Conservation (phyloP, 2,329 filamentous ascomycete species). For the Nigrospora osmanthi region DNA sequence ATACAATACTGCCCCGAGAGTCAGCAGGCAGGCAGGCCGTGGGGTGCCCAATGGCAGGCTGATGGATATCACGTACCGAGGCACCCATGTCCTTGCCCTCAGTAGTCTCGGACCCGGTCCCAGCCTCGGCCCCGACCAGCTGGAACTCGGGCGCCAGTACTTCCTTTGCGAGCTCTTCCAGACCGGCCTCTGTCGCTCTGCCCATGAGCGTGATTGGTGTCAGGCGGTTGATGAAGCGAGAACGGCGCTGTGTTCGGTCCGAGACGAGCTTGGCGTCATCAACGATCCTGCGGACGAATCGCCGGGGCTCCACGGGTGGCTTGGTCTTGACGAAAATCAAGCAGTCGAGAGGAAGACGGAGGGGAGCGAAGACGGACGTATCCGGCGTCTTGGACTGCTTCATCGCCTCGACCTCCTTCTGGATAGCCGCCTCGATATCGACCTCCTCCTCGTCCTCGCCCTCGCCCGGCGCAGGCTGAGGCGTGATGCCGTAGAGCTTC, state of each 20-base stretch:
- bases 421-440: slow-evolving; percentile 69
- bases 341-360: slow-evolving; percentile 52
- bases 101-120: slow-evolving; percentile 6
- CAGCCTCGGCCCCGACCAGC: slow-evolving; percentile 20
- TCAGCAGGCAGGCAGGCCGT: background rate
- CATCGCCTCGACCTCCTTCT: slow-evolving; percentile 62
- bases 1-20: slow-evolving; percentile 67
- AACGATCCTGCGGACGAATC: slow-evolving; percentile 47
- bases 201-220: slow-evolving; percentile 38
- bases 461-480: slow-evolving; percentile 19
- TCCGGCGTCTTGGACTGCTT: slow-evolving; percentile 21
- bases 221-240: slow-evolving; percentile 53
- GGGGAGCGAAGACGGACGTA: slow-evolving; percentile 38
- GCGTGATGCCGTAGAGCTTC: slow-evolving; percentile 46
- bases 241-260: slow-evolving; percentile 34
- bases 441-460: slow-evolving; percentile 35
- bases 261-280: slow-evolving; percentile 39
- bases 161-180: slow-evolving; percentile 55
- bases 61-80: slow-evolving; percentile 35
- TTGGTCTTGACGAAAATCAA: slow-evolving; percentile 54
- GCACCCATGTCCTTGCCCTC: slow-evolving; percentile 12
- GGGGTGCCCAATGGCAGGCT: background rate
- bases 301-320: slow-evolving; percentile 46
- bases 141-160: slow-evolving; percentile 59
- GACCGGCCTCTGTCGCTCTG: slow-evolving; percentile 61